These are phyloP conservation scores for Adansonia digitata DNA, from an alignment of 345 rosid species.

Conservation along the genomic window DNA sequence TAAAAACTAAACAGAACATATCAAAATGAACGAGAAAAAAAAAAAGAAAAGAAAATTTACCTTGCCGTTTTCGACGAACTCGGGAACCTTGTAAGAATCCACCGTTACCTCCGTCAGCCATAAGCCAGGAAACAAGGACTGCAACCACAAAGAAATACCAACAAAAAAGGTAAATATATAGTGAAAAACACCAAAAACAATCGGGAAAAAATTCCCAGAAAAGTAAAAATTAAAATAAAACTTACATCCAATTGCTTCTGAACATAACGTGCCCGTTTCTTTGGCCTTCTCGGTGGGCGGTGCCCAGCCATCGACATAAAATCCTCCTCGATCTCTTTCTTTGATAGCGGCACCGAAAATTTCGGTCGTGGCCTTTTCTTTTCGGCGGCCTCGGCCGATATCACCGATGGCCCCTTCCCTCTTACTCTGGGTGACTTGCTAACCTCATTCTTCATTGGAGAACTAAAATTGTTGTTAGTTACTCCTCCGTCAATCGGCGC, in stretches of 20 bases:
- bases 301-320: slow-evolving; percentile 41
- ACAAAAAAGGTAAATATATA: not conserved
- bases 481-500: slow-evolving; percentile 29
- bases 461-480: slow-evolving; percentile 10
- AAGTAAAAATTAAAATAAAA: not conserved
- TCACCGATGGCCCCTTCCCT: slow-evolving; percentile 19
- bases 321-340: slow-evolving; percentile 76
- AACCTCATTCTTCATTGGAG: slow-evolving; percentile 34
- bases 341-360: slow-evolving; percentile 40
- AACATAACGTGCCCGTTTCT: slow-evolving; percentile 53
- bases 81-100: slow-evolving; percentile 67
- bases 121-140: slow-evolving; percentile 61
- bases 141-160: slow-evolving; percentile 15
- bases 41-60: slow-evolving; percentile 24
- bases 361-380: slow-evolving; percentile 37
- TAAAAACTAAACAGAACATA: not conserved
- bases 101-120: slow-evolving; percentile 62
- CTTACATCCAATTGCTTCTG: slow-evolving; percentile 77
- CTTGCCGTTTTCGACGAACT: slow-evolving; percentile 43
- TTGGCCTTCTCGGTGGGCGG: slow-evolving; percentile 61
- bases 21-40: not conserved
- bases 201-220: not conserved
- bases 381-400: slow-evolving; percentile 10
- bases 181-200: not conserved
- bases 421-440: slow-evolving; percentile 21